phyloP scores from a whole-genome alignment of 257 asterid species.

The Prunella vulgaris region DNA sequence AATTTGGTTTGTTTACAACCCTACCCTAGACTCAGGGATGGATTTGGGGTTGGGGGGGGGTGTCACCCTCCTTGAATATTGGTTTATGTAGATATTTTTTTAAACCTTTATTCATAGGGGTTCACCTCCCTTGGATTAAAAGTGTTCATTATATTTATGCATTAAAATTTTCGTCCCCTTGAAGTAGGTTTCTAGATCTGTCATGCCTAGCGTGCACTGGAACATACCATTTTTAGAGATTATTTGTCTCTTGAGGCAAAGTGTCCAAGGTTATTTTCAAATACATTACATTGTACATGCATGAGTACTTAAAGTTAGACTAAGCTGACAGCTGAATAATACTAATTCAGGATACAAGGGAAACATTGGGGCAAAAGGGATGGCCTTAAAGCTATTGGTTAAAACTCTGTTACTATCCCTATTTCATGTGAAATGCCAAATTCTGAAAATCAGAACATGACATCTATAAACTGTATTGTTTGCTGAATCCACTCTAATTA shows the following conservation, averaged over 20 bases:
- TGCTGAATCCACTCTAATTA: not conserved
- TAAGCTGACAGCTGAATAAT: slow-evolving; percentile 1
- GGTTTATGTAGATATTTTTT: no score
- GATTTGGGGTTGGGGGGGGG: no score
- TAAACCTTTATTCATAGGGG: no score
- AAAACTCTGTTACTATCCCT: not conserved
- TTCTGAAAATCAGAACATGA: not conserved
- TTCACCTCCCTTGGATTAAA: no score
- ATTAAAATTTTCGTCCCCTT: no score
- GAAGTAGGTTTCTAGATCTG: no score
- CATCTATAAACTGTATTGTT: not conserved
- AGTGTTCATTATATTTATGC: no score
- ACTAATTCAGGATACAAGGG: not conserved
- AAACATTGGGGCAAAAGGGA: not conserved
- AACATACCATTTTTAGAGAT: not conserved
- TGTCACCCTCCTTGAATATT: no score
- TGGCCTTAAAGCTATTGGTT: not conserved
- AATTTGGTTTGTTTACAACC: no score
- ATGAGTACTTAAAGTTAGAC: not conserved
- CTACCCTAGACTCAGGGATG: no score
- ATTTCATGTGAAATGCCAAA: not conserved
- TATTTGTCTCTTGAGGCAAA: not conserved
- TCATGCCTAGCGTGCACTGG: no score
- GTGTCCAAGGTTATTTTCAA: not conserved
- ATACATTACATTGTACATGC: no score